Percentiles rank a stretch among this genome's conserved stretches.
Conservation (phyloP, 2,329 filamentous ascomycete species). For the Teratosphaeria destructans region DNA sequence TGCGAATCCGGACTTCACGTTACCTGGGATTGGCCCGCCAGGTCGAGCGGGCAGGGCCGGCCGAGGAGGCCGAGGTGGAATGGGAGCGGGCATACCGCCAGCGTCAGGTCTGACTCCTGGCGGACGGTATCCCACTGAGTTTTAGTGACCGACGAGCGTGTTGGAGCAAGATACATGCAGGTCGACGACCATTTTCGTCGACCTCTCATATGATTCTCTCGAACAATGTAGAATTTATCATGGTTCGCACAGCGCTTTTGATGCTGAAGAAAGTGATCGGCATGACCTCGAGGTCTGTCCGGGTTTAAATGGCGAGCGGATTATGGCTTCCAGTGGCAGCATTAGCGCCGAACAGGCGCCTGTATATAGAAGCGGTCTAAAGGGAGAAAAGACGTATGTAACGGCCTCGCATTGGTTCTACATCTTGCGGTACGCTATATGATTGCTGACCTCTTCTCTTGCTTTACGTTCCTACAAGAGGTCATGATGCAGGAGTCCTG, state of each 20-base stretch:
- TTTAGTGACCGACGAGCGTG: neutral
- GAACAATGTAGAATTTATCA: neutral
- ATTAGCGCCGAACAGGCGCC: neutral
- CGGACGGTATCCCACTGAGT: conserved; percentile 23
- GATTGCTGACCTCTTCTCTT: neutral
- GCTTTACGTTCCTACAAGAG: neutral
- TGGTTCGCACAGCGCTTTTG: neutral
- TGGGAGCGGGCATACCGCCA: neutral
- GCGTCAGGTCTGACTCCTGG: conserved; percentile 19
- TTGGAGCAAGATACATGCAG: neutral
- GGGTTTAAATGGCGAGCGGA: neutral
- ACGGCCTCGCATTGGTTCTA: neutral
- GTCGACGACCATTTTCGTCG: neutral
- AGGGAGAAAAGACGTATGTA: neutral
- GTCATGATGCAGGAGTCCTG: too few relatives aligned
- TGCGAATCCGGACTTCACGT: conserved; percentile 75
- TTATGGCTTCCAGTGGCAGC: neutral
- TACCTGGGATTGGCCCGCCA: conserved; percentile 44
- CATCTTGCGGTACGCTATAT: neutral
- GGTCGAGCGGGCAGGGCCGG: conserved; percentile 23
- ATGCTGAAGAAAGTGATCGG: neutral
- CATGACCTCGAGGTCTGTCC: neutral
- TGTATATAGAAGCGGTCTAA: neutral
- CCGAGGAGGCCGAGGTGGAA: conserved; percentile 13
- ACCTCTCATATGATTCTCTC: too few relatives aligned